These are phyloP conservation scores for Marasmius fiardii DNA, from an alignment of 1,284 basidiomycete species.

Conservation along the genomic window DNA sequence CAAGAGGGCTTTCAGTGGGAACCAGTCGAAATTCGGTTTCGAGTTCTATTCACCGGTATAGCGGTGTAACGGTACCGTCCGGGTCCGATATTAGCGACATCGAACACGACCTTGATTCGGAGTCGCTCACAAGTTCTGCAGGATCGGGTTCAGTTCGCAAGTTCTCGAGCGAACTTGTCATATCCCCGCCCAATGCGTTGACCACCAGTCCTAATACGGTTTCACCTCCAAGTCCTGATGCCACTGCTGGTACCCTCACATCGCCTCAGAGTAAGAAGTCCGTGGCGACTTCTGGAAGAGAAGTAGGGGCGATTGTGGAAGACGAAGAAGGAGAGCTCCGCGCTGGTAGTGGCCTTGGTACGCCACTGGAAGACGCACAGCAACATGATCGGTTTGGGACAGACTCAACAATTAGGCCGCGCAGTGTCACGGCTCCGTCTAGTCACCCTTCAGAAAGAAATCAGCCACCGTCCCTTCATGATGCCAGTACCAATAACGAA, in stretches of 20 bases:
- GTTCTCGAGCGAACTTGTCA: neutral
- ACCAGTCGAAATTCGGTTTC: neutral
- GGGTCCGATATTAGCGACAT: neutral
- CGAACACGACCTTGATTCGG: slow-evolving; percentile 4
- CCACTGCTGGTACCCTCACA: neutral
- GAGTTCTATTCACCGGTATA: neutral
- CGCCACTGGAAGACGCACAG: neutral
- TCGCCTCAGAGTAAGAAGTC: neutral
- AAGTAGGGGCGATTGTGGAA: slow-evolving; percentile 19
- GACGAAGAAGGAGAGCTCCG: slow-evolving; percentile 16
- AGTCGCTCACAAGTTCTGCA: slow-evolving; percentile 1
- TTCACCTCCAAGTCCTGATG: too few species aligned
- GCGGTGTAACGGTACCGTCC: neutral
- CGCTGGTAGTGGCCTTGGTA: slow-evolving; percentile 6
- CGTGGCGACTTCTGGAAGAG: slow-evolving; percentile 6
- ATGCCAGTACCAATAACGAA: neutral
- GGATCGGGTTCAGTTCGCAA: neutral
- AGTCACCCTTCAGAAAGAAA: too few species aligned
- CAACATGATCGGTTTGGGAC: neutral
- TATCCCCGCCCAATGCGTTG: too few species aligned
- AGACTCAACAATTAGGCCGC: neutral
- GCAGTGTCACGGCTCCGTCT: neutral
- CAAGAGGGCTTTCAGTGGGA: neutral
- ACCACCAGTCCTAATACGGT: neutral
- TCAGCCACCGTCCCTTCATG: neutral